Conservation (phyloP, 2,329 filamentous ascomycete species). For the Arthroderma sp. region DNA sequence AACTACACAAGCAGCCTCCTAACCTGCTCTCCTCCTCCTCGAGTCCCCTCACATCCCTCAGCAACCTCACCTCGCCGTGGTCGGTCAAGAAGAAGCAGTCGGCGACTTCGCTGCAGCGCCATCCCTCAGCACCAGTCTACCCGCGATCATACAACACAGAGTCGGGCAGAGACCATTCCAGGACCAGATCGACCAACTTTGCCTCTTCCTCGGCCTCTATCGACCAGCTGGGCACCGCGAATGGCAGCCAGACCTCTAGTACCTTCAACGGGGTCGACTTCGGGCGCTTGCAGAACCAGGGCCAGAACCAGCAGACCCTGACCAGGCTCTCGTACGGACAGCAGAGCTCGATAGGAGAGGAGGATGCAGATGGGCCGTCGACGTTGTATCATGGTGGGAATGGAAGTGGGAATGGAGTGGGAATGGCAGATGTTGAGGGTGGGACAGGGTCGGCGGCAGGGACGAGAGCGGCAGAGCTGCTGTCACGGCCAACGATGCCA, state of each 20-base stretch:
- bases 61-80: constrained; percentile 21
- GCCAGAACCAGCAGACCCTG: not conserved
- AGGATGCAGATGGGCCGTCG: not conserved
- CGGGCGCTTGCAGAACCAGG: not conserved
- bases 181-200: constrained; percentile 37
- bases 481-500: constrained; percentile 34
- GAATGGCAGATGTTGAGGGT: not conserved
- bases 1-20: constrained; percentile 32
- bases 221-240: constrained; percentile 26
- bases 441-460: too few relatives aligned
- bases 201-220: constrained; percentile 39
- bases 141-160: constrained; percentile 30
- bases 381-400: not conserved
- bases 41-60: constrained; percentile 8
- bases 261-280: not conserved
- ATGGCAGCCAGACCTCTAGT: constrained; percentile 24
- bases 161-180: constrained; percentile 28
- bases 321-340: not conserved
- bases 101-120: constrained; percentile 34
- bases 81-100: constrained; percentile 35
- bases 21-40: constrained; percentile 18
- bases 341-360: not conserved
- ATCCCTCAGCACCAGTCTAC: constrained; percentile 37
- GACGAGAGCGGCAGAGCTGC: constrained; percentile 16
- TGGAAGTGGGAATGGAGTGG: not conserved